Percentiles rank a stretch among this genome's conserved stretches.
phyloP scores from a whole-genome alignment of 495 filamentous ascomycete genomes.

The Talaromyces nanjingensis region DNA sequence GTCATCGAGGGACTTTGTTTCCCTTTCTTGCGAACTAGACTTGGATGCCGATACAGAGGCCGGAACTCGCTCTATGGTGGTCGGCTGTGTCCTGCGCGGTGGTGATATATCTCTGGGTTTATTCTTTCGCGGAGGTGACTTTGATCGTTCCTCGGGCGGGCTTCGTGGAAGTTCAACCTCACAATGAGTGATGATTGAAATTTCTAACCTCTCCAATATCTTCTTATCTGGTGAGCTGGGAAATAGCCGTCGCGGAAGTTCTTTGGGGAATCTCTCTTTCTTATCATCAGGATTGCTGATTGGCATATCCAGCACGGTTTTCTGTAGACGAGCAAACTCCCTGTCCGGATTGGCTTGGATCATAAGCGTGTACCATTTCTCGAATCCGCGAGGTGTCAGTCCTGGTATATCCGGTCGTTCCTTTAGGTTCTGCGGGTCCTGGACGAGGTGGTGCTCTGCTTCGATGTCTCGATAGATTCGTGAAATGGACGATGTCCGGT shows the following conservation, averaged over 20 bases:
- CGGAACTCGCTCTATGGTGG: conserved; percentile 16
- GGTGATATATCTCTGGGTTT: conserved; percentile 14
- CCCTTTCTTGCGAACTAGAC: conserved; percentile 39
- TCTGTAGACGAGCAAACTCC: conserved; percentile 68
- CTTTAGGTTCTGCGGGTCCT: conserved; percentile 44
- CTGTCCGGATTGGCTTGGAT: conserved; percentile 72
- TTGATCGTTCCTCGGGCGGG: conserved; percentile 31
- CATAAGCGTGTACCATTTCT: conserved; percentile 65
- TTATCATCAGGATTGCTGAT: conserved; percentile 66
- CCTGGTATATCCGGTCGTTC: conserved; percentile 64
- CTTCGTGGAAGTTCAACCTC: conserved; percentile 39
- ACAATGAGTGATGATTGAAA: conserved; percentile 40
- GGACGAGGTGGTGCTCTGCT: conserved; percentile 78
- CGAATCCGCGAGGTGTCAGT: conserved; percentile 74
- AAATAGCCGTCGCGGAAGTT: conserved; percentile 67
- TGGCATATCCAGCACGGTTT: conserved; percentile 65
- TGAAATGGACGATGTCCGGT: conserved; percentile 51
- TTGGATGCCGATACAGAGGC: conserved; percentile 10
- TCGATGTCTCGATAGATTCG: conserved; percentile 68
- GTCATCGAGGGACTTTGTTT: conserved; percentile 37
- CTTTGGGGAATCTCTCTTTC: conserved; percentile 71
- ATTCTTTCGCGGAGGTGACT: conserved; percentile 17
- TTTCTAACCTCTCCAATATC: conserved; percentile 35
- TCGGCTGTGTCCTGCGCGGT: conserved; percentile 14
- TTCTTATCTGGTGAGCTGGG: conserved; percentile 40